Evolutionary conservation across 805 yeast species (phyloP).

Genomic region (Candida krabiensis): DNA sequence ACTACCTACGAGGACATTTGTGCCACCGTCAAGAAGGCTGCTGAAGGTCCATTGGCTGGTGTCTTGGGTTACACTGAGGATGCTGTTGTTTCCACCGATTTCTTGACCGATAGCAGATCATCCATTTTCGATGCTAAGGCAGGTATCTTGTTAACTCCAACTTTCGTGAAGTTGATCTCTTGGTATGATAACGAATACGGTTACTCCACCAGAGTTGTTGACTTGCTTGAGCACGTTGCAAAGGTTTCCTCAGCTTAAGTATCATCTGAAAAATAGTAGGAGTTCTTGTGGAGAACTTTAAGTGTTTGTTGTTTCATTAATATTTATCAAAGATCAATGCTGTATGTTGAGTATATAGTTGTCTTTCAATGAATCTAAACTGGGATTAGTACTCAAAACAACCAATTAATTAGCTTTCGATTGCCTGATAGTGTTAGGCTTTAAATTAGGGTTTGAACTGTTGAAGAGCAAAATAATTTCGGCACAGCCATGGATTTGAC

Average conservation of each 20-base stretch:
- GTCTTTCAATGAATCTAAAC: background rate
- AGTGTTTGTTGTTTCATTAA: background rate
- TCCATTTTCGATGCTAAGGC: slow-evolving; percentile 91
- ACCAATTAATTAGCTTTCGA: too few relatives aligned
- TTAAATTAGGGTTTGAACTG: too few relatives aligned
- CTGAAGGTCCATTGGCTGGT: slow-evolving; percentile 79
- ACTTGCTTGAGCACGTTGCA: slow-evolving; percentile 80
- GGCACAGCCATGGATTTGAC: too few relatives aligned
- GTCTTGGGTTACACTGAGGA: slow-evolving; percentile 89
- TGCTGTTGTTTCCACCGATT: slow-evolving; percentile 88
- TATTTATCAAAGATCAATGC: background rate
- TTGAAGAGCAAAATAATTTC: too few relatives aligned
- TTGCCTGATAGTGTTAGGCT: too few relatives aligned
- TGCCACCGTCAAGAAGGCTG: slow-evolving; percentile 69
- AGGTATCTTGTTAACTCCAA: slow-evolving; percentile 83
- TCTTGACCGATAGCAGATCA: slow-evolving; percentile 79
- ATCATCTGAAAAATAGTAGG: too few relatives aligned
- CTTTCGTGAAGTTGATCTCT: slow-evolving; percentile 86
- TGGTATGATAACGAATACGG: slow-evolving; percentile 98
- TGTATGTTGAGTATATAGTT: background rate
- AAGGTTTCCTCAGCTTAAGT: slow-evolving; percentile 38
- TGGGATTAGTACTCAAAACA: too few relatives aligned
- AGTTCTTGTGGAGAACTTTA: background rate
- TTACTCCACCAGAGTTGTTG: slow-evolving; percentile 95
- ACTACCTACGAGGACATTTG: slow-evolving; percentile 84